phyloP scores from a whole-genome alignment of 2,329 filamentous ascomycete species.

The Xylariaceae sp. region DNA sequence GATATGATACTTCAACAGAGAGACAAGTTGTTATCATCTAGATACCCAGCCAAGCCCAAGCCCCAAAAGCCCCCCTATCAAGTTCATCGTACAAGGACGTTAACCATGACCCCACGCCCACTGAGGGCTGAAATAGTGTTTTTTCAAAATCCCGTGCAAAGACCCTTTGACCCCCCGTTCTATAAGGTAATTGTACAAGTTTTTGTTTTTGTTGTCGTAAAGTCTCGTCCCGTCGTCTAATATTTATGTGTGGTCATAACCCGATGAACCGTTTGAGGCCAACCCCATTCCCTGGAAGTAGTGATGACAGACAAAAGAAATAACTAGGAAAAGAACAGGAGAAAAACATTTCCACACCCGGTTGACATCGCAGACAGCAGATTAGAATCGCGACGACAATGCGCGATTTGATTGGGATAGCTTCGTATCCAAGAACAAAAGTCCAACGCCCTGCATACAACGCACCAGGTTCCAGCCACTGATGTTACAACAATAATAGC shows the following conservation, averaged over 20 bases:
- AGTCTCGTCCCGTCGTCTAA: constrained; percentile 19
- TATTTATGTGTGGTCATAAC: constrained; percentile 10
- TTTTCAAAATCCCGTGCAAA: no score
- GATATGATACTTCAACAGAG: not conserved
- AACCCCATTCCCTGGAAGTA: not conserved
- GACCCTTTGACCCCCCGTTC: constrained; percentile 3
- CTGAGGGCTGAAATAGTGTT: not conserved
- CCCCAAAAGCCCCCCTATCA: not conserved
- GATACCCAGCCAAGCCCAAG: not conserved
- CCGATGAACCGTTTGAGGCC: not conserved
- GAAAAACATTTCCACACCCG: not conserved
- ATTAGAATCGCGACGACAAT: no score
- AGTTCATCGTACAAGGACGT: not conserved
- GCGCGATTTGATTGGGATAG: no score
- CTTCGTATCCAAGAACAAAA: no score
- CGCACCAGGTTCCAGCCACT: not conserved
- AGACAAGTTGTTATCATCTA: not conserved
- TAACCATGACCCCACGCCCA: not conserved
- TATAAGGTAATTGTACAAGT: constrained; percentile 17
- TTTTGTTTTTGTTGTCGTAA: constrained; percentile 2
- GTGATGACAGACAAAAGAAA: not conserved
- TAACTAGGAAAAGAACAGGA: not conserved
- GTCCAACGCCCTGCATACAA: not conserved
- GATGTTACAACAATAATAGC: not conserved
- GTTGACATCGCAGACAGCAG: no score